phyloP scores from a whole-genome alignment of 192 early-diverging fungal genomes.

The Phlyctochytrium arcticum region DNA sequence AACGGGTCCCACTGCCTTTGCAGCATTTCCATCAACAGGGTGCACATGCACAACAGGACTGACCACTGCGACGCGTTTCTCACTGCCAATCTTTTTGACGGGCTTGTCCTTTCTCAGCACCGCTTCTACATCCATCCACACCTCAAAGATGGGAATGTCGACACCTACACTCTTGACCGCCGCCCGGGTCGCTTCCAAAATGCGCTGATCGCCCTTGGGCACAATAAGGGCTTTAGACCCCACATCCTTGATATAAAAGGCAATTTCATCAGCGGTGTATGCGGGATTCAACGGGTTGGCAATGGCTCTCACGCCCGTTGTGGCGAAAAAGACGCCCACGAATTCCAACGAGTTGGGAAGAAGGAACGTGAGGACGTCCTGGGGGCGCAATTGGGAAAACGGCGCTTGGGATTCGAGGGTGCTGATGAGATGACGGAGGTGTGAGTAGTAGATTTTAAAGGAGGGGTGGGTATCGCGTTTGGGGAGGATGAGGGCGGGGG shows the following conservation, averaged over 20 bases:
- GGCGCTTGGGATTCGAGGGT: conserved; percentile 6
- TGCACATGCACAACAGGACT: background rate
- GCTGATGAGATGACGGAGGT: conserved; percentile 10
- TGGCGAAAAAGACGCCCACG: conserved; percentile 64
- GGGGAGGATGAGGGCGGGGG: conserved; percentile 33
- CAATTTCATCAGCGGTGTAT: conserved; percentile 65
- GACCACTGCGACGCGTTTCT: background rate
- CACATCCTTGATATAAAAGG: conserved; percentile 74
- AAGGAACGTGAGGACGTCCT: conserved; percentile 16
- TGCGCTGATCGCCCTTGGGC: conserved; percentile 38
- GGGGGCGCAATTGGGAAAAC: conserved; percentile 22
- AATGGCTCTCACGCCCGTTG: conserved; percentile 52
- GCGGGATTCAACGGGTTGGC: conserved; percentile 72
- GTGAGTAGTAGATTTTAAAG: conserved; percentile 28
- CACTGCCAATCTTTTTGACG: background rate
- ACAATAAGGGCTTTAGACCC: conserved; percentile 58
- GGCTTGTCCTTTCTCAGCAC: conserved; percentile 1
- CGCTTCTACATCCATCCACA: conserved; percentile 42
- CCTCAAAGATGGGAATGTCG: conserved; percentile 54
- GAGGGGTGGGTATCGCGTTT: background rate
- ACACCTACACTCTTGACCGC: conserved; percentile 53
- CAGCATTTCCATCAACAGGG: conserved; percentile 15
- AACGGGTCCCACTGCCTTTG: conserved; percentile 10
- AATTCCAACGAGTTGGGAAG: conserved; percentile 69
- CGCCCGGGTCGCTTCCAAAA: conserved; percentile 37